Base-by-base conservation (phyloP, 257 asterid genomes). In the Nicotiana noctiflora region DNA sequence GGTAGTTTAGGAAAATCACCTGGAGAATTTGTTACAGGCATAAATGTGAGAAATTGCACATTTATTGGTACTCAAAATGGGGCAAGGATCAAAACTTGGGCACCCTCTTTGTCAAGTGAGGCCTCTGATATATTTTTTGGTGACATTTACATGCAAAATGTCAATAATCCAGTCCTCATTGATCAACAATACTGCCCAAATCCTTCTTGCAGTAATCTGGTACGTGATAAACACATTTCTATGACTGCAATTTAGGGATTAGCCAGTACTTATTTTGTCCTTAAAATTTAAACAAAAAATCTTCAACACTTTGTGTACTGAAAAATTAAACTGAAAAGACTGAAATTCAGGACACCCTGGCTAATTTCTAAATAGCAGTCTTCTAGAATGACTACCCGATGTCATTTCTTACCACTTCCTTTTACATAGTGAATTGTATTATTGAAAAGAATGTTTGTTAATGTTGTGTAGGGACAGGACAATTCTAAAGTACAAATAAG, bases 71-170 rank as follows among this genome's bases (percentile, higher is more conserved):
- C 95, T 2, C 87, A 88, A n/a, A 91, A 92, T 44, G 98, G 97
- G 3, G 88, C 87, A 32, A 84, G 98, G 84, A 89, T 93, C 80
- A 93, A 93, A 85, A 93, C 98, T 3, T 90, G 95, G 92, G 85
- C 90, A 0, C 82, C 89, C 2, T 88, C 97, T 4, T 12, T 32
- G 18, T 10, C 78, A 8, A 86, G 87, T 27, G 18, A 83, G 68
- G 95, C 89, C 37, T 78, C 92, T 0, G 80, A 85, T 82, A 76
- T 93, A 2, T 77, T 32, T 17, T 93, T 86, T 64, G 81, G 87
- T n/a, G 76, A 89, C 76, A 87, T 93, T 49, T 14, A 27, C 56
- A 92, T 93, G 95, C 44, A 34, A 13, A 46, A 87, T 53, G 94
- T 87, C 46, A 9, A 23, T 44, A 93, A 93, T 55, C 97, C 98